Evolutionary conservation across 1,284 basidiomycete species (phyloP), one percentile per base, ranked within the genome.

Genomic region (Golubevia sp.): DNA sequence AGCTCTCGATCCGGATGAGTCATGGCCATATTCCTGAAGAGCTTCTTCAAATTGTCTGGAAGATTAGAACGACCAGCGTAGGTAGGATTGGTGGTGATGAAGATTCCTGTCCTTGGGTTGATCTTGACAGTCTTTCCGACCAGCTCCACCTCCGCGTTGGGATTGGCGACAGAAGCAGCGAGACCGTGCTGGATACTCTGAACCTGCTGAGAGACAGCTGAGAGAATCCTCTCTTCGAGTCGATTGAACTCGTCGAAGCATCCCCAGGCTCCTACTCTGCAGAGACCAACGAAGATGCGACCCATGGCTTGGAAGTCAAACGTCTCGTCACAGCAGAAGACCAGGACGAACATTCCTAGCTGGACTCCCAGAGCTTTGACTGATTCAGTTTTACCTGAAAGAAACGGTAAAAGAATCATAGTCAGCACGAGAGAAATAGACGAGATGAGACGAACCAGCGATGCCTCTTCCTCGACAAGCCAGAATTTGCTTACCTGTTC

Each of bases 281-380:
- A 99, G 20, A 99, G 88, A 68, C 97, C 97, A 74, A 99, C 91
- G 83, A 99, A 98, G 78, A 99, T 98, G 75, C 97, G 92, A 68
- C 96, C 96, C 97, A 99, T 99, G 1, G 97, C 97, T 82, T 98
- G 94, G 88, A 98, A 98, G 85, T 99, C 97, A 84, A 99, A 99
- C 0, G 93, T 97, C 85, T 99, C 96, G 85, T 99, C 97, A 82
- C 97, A 99, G 84, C 97, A 99, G 87, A 99, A 99, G 30, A 99
- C 97, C 55, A 99, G 87, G 20, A 99, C 97, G 79, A 99, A 98
- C 54, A 95, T 91, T 55, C 97, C 97, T 5, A 99, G 90, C 79
- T 97, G 95, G 0, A 97, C 93, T 61, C 97, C 97, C 25, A 99
- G 90, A 1, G 97, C 96, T 85, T 99, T 99, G 82, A 99, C 97